These are phyloP conservation scores for Wickerhamiella qilinensis DNA, from an alignment of 805 yeast genomes.

Conservation along the genomic window DNA sequence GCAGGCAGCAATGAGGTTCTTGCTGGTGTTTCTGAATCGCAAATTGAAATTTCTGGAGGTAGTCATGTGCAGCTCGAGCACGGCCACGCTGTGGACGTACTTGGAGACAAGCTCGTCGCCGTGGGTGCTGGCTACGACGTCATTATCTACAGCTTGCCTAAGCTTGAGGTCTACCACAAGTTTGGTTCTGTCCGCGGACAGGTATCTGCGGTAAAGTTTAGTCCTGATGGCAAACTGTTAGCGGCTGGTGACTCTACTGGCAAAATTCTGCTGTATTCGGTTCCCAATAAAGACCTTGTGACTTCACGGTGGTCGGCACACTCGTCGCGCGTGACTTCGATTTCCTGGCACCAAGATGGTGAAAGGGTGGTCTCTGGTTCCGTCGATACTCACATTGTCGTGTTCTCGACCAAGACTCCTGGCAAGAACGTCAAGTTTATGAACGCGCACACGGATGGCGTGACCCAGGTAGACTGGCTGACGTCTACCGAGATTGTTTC, in stretches of 20 bases:
- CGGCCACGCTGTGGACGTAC: constrained; percentile 33
- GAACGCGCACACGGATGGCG: constrained; percentile 84
- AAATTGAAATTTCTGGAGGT: constrained; percentile 25
- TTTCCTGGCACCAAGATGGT: constrained; percentile 66
- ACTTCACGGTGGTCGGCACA: constrained; percentile 96
- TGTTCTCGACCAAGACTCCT: constrained; percentile 70
- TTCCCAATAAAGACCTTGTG: constrained; percentile 32
- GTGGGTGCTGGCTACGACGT: constrained; percentile 34
- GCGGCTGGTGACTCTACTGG: constrained; percentile 86
- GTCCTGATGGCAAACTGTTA: constrained; percentile 49
- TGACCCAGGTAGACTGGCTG: constrained; percentile 56
- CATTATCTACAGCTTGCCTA: constrained; percentile 25
- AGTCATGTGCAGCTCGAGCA: constrained; percentile 18
- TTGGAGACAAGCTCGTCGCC: constrained; percentile 27
- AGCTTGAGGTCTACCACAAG: constrained; percentile 19
- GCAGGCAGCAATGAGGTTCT: constrained; percentile 23
- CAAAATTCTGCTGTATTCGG: constrained; percentile 58
- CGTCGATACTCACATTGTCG: constrained; percentile 61
- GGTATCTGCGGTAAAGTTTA: constrained; percentile 47
- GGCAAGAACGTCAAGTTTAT: constrained; percentile 55
- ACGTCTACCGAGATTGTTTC: constrained; percentile 35
- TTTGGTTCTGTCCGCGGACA: constrained; percentile 39
- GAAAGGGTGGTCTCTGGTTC: constrained; percentile 65
- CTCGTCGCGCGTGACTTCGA: constrained; percentile 60
- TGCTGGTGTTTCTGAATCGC: constrained; percentile 30